Evolutionary conservation across 2,329 filamentous ascomycete species (phyloP).

Genomic region (Fusarium vanettenii): DNA sequence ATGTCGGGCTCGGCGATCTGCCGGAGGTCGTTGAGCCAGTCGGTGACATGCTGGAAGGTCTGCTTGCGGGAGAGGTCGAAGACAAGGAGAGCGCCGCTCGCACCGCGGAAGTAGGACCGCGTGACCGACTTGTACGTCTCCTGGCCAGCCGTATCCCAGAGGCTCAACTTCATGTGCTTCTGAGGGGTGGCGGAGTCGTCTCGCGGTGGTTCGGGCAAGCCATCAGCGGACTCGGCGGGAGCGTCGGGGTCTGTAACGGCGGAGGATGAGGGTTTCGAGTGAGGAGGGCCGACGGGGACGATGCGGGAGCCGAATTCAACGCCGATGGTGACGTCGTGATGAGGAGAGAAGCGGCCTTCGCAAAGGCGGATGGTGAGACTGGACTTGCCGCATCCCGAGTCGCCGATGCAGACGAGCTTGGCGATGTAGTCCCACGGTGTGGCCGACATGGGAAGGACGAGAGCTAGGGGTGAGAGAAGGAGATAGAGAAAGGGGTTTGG

Average conservation of each 20-base stretch:
- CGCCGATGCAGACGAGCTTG: slow-evolving; percentile 97
- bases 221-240: slow-evolving; percentile 43
- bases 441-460: slow-evolving; percentile 60
- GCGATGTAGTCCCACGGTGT: slow-evolving; percentile 98
- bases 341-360: slow-evolving; percentile 92
- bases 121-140: slow-evolving; percentile 98
- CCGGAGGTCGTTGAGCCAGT: slow-evolving; percentile 93
- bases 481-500: not conserved
- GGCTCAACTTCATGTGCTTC: slow-evolving; percentile 89
- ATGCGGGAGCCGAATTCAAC: slow-evolving; percentile 96
- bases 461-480: slow-evolving; percentile 10
- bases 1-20: slow-evolving; percentile 97
- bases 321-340: slow-evolving; percentile 97
- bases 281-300: slow-evolving; percentile 88
- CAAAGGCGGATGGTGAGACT: slow-evolving; percentile 94
- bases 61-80: slow-evolving; percentile 91
- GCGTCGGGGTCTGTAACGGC: slow-evolving; percentile 32
- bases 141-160: slow-evolving; percentile 97
- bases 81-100: slow-evolving; percentile 79
- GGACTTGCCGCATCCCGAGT: slow-evolving; percentile 96
- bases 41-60: slow-evolving; percentile 88
- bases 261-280: slow-evolving; percentile 60
- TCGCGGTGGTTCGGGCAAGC: slow-evolving; percentile 66
- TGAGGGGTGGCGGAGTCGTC: slow-evolving; percentile 57
- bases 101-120: slow-evolving; percentile 90